A percentile compares a stretch with the other conserved stretches of the same genome.
Evolutionary conservation across 768 basidiomycete species (phyloP).

Genomic region (Auriscalpium microsporum): DNA sequence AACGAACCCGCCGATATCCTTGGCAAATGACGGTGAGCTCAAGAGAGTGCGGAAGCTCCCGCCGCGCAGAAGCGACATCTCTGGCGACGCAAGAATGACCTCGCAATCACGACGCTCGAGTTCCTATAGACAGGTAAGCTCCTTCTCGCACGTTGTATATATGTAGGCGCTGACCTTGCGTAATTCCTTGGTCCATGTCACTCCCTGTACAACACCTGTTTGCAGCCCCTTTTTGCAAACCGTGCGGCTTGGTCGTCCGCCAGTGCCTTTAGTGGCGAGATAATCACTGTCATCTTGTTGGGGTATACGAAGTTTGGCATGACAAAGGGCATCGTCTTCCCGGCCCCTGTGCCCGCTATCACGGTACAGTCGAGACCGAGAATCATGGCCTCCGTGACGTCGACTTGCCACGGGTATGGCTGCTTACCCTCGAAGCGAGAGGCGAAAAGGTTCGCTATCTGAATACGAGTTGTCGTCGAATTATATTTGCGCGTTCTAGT

Average conservation of each 20-base stretch:
- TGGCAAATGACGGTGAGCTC: neutral
- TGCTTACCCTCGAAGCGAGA: no score
- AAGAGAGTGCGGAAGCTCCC: neutral
- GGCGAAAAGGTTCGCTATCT: no score
- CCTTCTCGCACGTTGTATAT: neutral
- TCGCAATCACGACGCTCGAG: neutral
- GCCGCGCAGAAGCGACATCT: neutral
- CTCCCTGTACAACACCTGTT: neutral
- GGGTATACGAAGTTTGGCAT: constrained; percentile 23
- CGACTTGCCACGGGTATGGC: neutral
- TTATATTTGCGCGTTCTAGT: no score
- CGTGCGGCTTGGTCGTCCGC: constrained; percentile 25
- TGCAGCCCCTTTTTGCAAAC: neutral
- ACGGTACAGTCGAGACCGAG: constrained; percentile 27
- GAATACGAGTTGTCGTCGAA: no score
- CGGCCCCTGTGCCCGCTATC: constrained; percentile 26
- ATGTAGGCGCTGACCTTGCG: neutral
- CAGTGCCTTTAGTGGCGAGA: constrained; percentile 31
- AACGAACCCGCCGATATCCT: neutral
- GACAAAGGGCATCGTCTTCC: constrained; percentile 24
- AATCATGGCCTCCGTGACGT: neutral
- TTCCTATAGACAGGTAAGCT: neutral
- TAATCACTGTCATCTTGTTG: constrained; percentile 22
- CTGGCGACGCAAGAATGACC: neutral
- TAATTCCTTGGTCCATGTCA: neutral